Evolutionary conservation across 2,329 filamentous ascomycete species (phyloP), one percentile per base, ranked within the genome.

Genomic region (Diaporthe capsici): DNA sequence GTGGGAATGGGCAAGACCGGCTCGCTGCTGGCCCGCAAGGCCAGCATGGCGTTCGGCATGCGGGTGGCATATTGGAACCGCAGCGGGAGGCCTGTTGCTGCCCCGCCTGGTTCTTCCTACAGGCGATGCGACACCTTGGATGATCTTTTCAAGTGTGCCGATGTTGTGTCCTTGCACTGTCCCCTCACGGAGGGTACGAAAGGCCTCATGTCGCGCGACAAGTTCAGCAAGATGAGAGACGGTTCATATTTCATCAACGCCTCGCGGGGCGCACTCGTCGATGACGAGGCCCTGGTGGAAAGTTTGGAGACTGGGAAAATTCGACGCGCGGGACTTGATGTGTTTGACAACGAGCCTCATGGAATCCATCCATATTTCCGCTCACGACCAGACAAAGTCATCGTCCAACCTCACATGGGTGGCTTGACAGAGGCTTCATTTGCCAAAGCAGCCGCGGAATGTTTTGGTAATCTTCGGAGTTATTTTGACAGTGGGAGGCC

Each of bases 1-100:
- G 81, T 90, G 6, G 88, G 88, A 7, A 90, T 90, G 88, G 88
- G 88, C 28, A 88, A 88, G 2, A 90, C 90, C 58, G 88, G 88
- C 3, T 83, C 84, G 17, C 87, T 87, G 3, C 85, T 74, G 75
- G 82, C 71, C 9, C 44, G 58, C 15, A 73, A 73, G 25, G 71
- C 71, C 31, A 65, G 57, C n/a, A 7, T 63, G 15, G 71, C 58
- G 22, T 73, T 73, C 20, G 71, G 58, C 1, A 65, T 73, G 71
- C 44, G 71, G 9, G 58, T 73, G 2, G 58, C 47, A 17, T 73
- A 73, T 73, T 73, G 71, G 71, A 65, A 73, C 12, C 57, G 20
- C 25, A 73, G 71, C 34, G 71, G 71, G 25, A 44, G 71, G 25
- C 15, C n/a, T 81, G 55, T 85, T 87, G 39, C 84, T 87, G 53